Conservation (phyloP, 2,329 filamentous ascomycete species). For the Trichoderma koningii region DNA sequence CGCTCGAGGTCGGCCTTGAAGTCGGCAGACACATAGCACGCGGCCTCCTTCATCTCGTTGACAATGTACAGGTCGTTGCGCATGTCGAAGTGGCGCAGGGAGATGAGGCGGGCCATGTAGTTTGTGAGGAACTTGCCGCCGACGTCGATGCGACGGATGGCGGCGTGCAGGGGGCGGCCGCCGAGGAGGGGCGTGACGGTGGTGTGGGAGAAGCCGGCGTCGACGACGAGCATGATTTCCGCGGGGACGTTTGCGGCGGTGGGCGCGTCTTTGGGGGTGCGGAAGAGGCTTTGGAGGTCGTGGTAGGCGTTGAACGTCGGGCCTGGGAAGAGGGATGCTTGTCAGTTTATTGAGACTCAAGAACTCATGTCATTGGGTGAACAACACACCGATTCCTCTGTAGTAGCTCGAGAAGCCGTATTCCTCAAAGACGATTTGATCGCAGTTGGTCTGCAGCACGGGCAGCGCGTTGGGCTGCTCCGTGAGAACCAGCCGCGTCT, state of each 20-base stretch:
- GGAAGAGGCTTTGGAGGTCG: conserved; percentile 70
- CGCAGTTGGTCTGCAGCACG: conserved; percentile 81
- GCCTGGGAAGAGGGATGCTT: conserved; percentile 47
- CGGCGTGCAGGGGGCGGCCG: conserved; percentile 77
- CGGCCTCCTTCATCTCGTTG: conserved; percentile 92
- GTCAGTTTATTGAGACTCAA: neutral
- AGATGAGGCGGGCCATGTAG: conserved; percentile 85
- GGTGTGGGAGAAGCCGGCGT: conserved; percentile 91
- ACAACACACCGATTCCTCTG: conserved; percentile 65
- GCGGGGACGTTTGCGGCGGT: conserved; percentile 55
- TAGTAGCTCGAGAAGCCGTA: conserved; percentile 90
- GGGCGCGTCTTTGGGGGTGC: conserved; percentile 54
- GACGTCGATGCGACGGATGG: conserved; percentile 81
- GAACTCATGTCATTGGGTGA: too few relatives aligned
- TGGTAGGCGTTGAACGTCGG: conserved; percentile 80
- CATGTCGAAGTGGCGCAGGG: conserved; percentile 91
- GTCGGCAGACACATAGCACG: conserved; percentile 78
- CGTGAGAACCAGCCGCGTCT: conserved; percentile 81
- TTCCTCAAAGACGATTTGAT: conserved; percentile 97
- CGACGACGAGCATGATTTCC: conserved; percentile 84
- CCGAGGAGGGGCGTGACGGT: conserved; percentile 84
- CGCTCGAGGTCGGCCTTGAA: conserved; percentile 78
- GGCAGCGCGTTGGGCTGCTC: conserved; percentile 84
- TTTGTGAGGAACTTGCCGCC: conserved; percentile 94
- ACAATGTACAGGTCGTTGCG: conserved; percentile 90